phyloP scores from a whole-genome alignment of 768 basidiomycete species.

The Phylloporus scabripes region DNA sequence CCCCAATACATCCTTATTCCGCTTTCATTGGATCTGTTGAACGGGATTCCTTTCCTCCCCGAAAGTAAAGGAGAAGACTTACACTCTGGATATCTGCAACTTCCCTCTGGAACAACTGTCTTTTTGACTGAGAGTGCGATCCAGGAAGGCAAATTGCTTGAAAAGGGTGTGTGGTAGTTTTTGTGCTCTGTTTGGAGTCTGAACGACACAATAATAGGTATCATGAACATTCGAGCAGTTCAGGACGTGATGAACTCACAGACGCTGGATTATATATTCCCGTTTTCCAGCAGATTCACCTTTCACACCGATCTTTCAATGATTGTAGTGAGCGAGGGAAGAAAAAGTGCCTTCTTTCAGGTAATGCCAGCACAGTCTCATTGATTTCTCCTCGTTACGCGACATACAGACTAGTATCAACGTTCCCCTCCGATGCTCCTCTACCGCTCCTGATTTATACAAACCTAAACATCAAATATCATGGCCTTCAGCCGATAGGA shows the following conservation, averaged over 20 bases:
- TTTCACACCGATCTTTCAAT: constrained; percentile 74
- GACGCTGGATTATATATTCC: constrained; percentile 68
- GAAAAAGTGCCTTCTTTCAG: constrained; percentile 68
- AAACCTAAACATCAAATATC: constrained; percentile 39
- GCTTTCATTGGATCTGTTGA: constrained; percentile 58
- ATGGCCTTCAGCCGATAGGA: constrained; percentile 41
- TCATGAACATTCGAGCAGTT: constrained; percentile 56
- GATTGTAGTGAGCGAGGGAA: constrained; percentile 56
- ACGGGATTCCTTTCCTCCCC: constrained; percentile 53
- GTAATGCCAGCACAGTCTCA: constrained; percentile 30
- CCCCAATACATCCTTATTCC: constrained; percentile 52
- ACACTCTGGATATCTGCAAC: constrained; percentile 68
- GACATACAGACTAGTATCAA: constrained; percentile 52
- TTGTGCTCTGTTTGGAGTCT: background rate
- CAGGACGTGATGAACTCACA: constrained; percentile 63
- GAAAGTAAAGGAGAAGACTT: constrained; percentile 68
- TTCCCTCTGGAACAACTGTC: constrained; percentile 55
- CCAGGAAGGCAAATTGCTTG: constrained; percentile 59
- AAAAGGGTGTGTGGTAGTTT: constrained; percentile 33
- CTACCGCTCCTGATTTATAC: constrained; percentile 40
- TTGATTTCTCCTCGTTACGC: background rate
- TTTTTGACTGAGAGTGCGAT: constrained; percentile 64
- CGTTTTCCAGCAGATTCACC: constrained; percentile 58
- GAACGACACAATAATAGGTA: constrained; percentile 36
- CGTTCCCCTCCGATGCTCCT: constrained; percentile 42